Base-by-base conservation (phyloP, 2,329 filamentous ascomycete species). In the Ophiosphaerella herpotricha region DNA sequence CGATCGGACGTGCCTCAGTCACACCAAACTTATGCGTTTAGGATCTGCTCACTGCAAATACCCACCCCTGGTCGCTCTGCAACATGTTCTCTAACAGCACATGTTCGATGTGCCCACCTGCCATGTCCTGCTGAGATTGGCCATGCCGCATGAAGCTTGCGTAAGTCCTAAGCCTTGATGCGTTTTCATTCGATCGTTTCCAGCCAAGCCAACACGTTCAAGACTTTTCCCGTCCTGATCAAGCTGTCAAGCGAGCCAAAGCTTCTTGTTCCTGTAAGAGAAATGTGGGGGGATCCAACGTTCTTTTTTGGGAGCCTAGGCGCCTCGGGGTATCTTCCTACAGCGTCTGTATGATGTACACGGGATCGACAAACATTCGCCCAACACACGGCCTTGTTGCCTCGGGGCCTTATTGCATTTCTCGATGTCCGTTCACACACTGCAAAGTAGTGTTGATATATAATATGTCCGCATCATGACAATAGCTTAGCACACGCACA, bases 11-110 rank as follows among this genome's bases (percentile, higher is more conserved):
- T 42, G 26, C 16, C 29, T 11, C 26, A 11, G 26, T 29, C 57
- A 61, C 47, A 57, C 57, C 60, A 68, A 67, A 69, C 64, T 70
- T 68, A 67, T 71, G 68, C 68, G 68, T 73, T 71, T 71, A 52
- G 53, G 50, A 61, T 54, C 42, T 51, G 59, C 57, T 52, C 60
- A 49, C 53, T 52, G 58, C 51, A 57, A 51, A 52, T 42, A 49
- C 36, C n/a, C 33, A 39, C 48, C 59, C 63, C 63, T 53, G 49
- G 54, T 40, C 56, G 55, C 43, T 60, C 68, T 73, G 70, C 55
- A 62, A 73, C 68, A 67, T 52, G 39, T 35, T 67, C 66, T 72
- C 68, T 61, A 57, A 73, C 70, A 52, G 45, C 38, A 52, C 47
- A 61, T 58, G 70, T 72, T 68, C 57, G 61, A 64, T 43, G 57